phyloP scores from a whole-genome alignment of 2,329 filamentous ascomycete species.

The Stagonosporopsis chrysanthemi region DNA sequence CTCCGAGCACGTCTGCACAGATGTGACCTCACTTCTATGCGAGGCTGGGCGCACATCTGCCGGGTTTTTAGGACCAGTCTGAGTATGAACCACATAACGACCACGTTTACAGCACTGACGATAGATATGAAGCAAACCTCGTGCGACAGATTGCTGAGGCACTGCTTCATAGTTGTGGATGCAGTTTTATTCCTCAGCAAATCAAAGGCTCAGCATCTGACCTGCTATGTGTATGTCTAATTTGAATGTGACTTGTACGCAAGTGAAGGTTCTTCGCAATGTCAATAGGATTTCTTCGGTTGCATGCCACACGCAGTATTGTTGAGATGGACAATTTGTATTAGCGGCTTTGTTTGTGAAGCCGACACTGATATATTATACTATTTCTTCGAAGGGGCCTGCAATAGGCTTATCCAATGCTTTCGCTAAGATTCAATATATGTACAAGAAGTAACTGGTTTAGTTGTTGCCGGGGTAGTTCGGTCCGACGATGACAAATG shows the following conservation, averaged over 20 bases:
- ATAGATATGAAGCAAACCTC: background rate
- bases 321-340: background rate
- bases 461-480: background rate
- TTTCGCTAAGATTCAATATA: conserved; percentile 13
- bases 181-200: background rate
- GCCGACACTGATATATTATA: background rate
- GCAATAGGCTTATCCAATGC: background rate
- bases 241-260: background rate
- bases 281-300: background rate
- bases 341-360: background rate
- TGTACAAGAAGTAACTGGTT: conserved; percentile 4
- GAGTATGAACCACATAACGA: background rate
- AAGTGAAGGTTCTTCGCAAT: background rate
- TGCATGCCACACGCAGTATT: background rate
- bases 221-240: background rate
- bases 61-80: background rate
- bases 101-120: background rate
- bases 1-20: too few species aligned
- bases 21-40: too few species aligned
- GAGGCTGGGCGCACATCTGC: background rate
- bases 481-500: conserved; percentile 23
- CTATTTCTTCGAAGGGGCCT: background rate
- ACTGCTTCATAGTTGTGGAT: background rate
- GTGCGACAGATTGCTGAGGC: background rate
- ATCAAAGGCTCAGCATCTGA: background rate